phyloP scores from a whole-genome alignment of 1,139 yeast genomes.

The Geotrichum histeridarum region DNA sequence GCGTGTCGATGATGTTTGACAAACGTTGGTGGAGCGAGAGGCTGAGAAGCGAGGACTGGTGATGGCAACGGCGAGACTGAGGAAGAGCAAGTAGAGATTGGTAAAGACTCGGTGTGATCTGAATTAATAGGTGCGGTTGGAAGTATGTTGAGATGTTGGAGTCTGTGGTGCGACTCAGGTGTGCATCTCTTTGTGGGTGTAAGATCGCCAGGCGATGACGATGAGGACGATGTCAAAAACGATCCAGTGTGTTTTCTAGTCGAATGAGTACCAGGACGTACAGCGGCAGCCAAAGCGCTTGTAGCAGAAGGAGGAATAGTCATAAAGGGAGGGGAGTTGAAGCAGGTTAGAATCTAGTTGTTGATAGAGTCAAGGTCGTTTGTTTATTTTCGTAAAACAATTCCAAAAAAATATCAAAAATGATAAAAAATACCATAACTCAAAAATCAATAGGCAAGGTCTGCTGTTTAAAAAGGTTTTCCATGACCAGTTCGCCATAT shows the following conservation, averaged over 20 bases:
- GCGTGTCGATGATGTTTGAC: not conserved
- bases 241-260: not conserved
- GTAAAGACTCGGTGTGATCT: not conserved
- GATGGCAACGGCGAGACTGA: not conserved
- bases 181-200: no score
- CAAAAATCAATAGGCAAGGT: no score
- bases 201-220: not conserved
- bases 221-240: not conserved
- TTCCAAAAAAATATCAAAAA: no score
- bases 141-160: not conserved
- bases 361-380: no score
- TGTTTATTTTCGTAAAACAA: no score
- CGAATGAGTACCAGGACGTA: not conserved
- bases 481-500: no score
- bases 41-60: not conserved
- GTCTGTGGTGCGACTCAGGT: not conserved
- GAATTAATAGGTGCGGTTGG: not conserved
- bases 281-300: not conserved
- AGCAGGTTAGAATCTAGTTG: no score
- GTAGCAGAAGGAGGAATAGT: not conserved
- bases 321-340: not conserved
- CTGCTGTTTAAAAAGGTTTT: no score
- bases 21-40: not conserved
- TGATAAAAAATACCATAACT: no score
- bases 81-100: no score